Evolutionary conservation across 371 early-diverging fungal genomes (phyloP).

Genomic region (Mucor plumbeus): DNA sequence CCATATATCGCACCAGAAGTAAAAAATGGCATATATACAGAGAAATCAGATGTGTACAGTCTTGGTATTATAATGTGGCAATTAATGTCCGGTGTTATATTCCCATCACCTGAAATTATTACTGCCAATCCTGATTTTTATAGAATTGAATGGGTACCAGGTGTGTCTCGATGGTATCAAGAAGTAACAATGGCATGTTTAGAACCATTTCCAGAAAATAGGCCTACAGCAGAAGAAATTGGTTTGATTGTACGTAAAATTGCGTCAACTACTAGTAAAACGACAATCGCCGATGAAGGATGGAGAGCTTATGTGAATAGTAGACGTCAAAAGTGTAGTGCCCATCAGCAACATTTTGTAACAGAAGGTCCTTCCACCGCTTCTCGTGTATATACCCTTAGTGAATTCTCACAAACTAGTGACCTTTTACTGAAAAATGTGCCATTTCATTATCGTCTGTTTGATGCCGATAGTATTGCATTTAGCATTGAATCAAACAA

Average conservation of each 20-base stretch:
- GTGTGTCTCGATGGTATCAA: slow-evolving; percentile 16
- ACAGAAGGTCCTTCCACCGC: slow-evolving; percentile 10
- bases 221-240: slow-evolving; percentile 32
- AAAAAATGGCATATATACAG: slow-evolving; percentile 40
- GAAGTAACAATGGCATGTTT: slow-evolving; percentile 16
- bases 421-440: slow-evolving; percentile 17
- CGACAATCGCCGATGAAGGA: slow-evolving; percentile 15
- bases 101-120: slow-evolving; percentile 41
- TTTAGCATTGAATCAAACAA: slow-evolving; percentile 11
- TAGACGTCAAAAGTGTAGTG: slow-evolving; percentile 16
- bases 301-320: slow-evolving; percentile 21
- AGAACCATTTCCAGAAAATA: slow-evolving; percentile 8
- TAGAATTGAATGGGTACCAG: slow-evolving; percentile 36
- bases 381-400: slow-evolving; percentile 28
- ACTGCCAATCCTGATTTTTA: slow-evolving; percentile 36
- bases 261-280: slow-evolving; percentile 49
- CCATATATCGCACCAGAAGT: slow-evolving; percentile 67
- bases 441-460: slow-evolving; percentile 21
- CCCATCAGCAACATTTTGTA: slow-evolving; percentile 13
- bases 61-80: slow-evolving; percentile 54
- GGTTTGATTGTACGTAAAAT: slow-evolving; percentile 33
- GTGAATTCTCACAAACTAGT: slow-evolving; percentile 12
- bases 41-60: slow-evolving; percentile 42
- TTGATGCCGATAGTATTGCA: slow-evolving; percentile 23
- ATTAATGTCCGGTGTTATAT: slow-evolving; percentile 47